Percentiles rank a stretch among this genome's conserved stretches.
phyloP scores from a whole-genome alignment of 371 early-diverging fungal species.

The Mortierella sp. region DNA sequence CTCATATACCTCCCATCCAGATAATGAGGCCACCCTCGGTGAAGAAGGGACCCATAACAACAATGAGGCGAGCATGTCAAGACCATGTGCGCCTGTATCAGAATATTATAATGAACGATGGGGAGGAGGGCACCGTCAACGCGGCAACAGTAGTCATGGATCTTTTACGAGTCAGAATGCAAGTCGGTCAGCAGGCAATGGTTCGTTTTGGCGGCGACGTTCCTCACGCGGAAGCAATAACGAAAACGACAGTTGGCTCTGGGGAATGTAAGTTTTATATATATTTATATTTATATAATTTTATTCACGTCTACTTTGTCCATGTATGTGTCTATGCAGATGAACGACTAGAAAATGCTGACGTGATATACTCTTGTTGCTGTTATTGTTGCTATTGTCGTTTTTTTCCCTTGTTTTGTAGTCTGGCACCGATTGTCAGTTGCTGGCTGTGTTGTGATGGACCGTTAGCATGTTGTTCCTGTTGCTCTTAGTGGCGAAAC shows the following conservation, averaged over 20 bases:
- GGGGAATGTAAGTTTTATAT: conserved; percentile 34
- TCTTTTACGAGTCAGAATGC: conserved; percentile 7
- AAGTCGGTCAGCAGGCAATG: background rate
- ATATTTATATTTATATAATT: background rate
- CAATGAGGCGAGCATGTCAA: background rate
- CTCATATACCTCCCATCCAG: conserved; percentile 20
- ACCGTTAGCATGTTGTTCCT: conserved; percentile 27
- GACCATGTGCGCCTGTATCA: conserved; percentile 4
- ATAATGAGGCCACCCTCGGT: conserved; percentile 5
- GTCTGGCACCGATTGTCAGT: conserved; percentile 20
- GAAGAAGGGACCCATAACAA: background rate
- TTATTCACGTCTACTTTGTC: background rate
- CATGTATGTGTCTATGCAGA: no score
- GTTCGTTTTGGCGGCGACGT: conserved; percentile 15
- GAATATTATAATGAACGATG: conserved; percentile 21
- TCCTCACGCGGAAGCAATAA: background rate
- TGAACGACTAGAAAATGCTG: no score
- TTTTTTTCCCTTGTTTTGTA: background rate
- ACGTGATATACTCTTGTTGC: no score
- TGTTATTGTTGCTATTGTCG: background rate
- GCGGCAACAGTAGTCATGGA: conserved; percentile 17
- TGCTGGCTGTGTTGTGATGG: conserved; percentile 45
- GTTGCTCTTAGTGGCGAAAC: conserved; percentile 20
- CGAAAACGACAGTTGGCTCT: conserved; percentile 26
- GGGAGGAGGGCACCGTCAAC: conserved; percentile 20